Base-by-base conservation (phyloP, 352 stramenopile genomes). In the Thalassiosira livingstoniorum region DNA sequence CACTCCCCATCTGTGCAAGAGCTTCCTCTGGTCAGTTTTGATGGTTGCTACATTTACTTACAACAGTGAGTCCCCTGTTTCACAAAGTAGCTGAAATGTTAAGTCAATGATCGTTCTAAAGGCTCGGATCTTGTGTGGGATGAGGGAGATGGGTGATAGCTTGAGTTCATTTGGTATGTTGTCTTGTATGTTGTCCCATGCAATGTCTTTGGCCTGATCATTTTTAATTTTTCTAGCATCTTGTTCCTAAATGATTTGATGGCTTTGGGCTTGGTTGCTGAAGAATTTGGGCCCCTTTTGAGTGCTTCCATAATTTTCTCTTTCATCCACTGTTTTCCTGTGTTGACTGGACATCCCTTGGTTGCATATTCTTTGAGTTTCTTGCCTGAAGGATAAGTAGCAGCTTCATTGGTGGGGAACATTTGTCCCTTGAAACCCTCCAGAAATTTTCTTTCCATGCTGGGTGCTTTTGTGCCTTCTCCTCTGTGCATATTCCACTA, bases 341-440 rank as follows among this genome's bases (percentile, higher is more conserved):
- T 75, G n/a, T 82, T 60, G 4, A 37, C 39, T 23, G 74, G 74
- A 31, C 74, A 82, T 32, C 75, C 75, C 1, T 35, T 27, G 31
- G 29, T 73, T 47, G 75, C 57, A 66, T 78, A 77, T 27, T 83
- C 1, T 21, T 74, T 13, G n/a, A 78, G 35, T 55, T 37, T 61
- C 37, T 42, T 34, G 31, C 47, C 65, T 3, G 74, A 57, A 21
- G 47, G 45, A 35, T 82, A 55, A n/a, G 55, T 2, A 2, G 65
- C 21, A 2, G 74, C 57, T 23, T 69, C 21, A 25, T 54, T 54
- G 18, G 11, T 23, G 5, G 61, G 67, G 23, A 45, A 76, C 67
- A n/a, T n/a, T 4, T 5, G 0, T 4, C 37, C 25, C 1, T 51
- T 51, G 35, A 32, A 62, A n/a, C 23, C n/a, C 18, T 51, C 42